A percentile compares a stretch with the other conserved stretches of the same genome.
Conservation (phyloP, 495 filamentous ascomycete species). For the Penicillium psychrofluorescens region DNA sequence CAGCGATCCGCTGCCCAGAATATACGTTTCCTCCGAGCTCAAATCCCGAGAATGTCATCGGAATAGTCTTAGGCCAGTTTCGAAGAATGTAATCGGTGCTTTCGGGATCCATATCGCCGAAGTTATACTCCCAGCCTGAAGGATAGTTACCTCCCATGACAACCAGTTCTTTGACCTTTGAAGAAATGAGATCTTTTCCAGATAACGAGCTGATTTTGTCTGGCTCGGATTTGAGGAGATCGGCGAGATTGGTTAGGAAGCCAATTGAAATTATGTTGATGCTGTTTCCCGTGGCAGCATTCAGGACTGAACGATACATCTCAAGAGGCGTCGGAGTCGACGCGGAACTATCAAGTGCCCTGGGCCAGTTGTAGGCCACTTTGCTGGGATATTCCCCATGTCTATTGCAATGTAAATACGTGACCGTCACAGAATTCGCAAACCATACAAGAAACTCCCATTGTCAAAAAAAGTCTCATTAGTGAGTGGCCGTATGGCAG, state of each 20-base stretch:
- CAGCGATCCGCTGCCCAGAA: background rate
- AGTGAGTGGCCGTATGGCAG: background rate
- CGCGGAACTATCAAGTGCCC: background rate
- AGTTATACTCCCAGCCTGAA: constrained; percentile 1
- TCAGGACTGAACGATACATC: background rate
- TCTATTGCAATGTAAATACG: background rate
- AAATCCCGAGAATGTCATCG: background rate
- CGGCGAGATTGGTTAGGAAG: background rate
- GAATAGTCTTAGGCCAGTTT: background rate
- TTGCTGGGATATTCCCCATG: constrained; percentile 2
- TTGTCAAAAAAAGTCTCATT: background rate
- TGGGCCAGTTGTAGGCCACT: background rate
- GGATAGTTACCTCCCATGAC: constrained; percentile 1
- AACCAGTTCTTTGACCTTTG: background rate
- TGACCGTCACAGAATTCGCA: too few relatives aligned
- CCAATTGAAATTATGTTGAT: constrained; percentile 1
- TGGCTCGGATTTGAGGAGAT: background rate
- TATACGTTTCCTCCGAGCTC: background rate
- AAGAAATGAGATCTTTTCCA: background rate
- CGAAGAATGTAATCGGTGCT: background rate
- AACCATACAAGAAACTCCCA: background rate
- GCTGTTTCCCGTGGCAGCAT: background rate
- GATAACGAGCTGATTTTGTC: background rate
- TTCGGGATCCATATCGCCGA: background rate
- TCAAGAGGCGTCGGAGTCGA: background rate